Conservation (phyloP, 192 early-diverging fungal genomes). For the Rhizoclosmatium sp. region DNA sequence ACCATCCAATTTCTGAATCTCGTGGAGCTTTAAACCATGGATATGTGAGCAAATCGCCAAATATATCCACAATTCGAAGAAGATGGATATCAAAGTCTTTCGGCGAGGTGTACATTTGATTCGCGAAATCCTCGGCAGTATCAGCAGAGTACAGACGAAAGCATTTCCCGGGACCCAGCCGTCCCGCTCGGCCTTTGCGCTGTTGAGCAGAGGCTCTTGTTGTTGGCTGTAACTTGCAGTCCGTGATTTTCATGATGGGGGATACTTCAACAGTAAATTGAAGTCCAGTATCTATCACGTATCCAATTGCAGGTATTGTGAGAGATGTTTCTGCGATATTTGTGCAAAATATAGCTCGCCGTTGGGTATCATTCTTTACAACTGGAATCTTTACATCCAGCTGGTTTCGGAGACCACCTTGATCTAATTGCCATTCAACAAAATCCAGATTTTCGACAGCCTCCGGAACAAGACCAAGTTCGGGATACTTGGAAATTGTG, state of each 20-base stretch:
- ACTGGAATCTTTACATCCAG: background rate
- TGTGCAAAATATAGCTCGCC: constrained; percentile 95
- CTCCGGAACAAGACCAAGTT: background rate
- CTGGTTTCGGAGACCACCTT: too few relatives aligned
- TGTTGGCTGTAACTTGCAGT: constrained; percentile 59
- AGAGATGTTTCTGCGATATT: constrained; percentile 99
- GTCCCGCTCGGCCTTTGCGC: constrained; percentile 91
- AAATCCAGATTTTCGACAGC: constrained; percentile 11
- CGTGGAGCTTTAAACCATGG: constrained; percentile 33
- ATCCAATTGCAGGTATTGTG: constrained; percentile 91
- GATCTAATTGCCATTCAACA: background rate
- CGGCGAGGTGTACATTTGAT: constrained; percentile 59
- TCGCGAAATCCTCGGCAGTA: constrained; percentile 80
- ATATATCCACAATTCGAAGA: constrained; percentile 33
- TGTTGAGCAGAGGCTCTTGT: constrained; percentile 92
- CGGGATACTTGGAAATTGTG: too few relatives aligned
- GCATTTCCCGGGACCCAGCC: constrained; percentile 88
- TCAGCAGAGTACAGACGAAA: constrained; percentile 84
- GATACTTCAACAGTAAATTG: constrained; percentile 30
- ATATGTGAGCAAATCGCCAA: constrained; percentile 25
- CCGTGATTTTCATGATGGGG: constrained; percentile 78
- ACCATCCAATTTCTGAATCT: constrained; percentile 26
- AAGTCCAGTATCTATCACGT: constrained; percentile 93
- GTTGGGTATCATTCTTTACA: constrained; percentile 53
- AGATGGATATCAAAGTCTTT: constrained; percentile 30